These are phyloP conservation scores for Arachnomyces sp. DNA, from an alignment of 2,329 filamentous ascomycete genomes.

Conservation along the genomic window DNA sequence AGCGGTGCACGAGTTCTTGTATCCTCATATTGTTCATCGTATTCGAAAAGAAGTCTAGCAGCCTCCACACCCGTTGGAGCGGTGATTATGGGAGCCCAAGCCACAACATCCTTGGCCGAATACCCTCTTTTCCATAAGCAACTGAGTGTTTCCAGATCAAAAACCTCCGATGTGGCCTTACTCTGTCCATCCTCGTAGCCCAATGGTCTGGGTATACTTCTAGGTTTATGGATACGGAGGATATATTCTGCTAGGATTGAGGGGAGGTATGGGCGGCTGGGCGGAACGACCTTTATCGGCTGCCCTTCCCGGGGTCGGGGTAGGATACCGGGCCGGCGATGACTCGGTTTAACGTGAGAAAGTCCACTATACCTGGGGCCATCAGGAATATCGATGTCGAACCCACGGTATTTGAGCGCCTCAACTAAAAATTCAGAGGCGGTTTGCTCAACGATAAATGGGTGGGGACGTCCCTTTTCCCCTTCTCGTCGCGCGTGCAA, in stretches of 20 bases:
- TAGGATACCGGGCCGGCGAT: neutral
- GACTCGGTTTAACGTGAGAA: slow-evolving; percentile 6
- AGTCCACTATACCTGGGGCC: slow-evolving; percentile 6
- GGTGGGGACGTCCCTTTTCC: too few relatives aligned
- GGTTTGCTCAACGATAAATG: slow-evolving; percentile 3
- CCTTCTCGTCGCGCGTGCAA: too few relatives aligned
- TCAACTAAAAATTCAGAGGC: slow-evolving; percentile 9
- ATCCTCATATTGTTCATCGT: slow-evolving; percentile 17
- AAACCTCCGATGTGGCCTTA: slow-evolving; percentile 24
- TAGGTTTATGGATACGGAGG: slow-evolving; percentile 22
- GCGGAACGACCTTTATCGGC: neutral
- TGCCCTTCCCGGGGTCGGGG: neutral
- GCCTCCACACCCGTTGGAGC: slow-evolving; percentile 26
- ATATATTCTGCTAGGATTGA: slow-evolving; percentile 33
- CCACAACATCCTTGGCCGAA: slow-evolving; percentile 31
- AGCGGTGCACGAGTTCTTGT: slow-evolving; percentile 26
- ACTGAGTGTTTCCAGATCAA: slow-evolving; percentile 19
- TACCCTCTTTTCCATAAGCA: slow-evolving; percentile 28
- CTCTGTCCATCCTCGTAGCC: slow-evolving; percentile 13
- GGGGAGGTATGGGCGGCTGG: slow-evolving; percentile 6
- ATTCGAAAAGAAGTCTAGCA: slow-evolving; percentile 26
- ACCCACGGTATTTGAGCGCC: slow-evolving; percentile 6
- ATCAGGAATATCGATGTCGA: slow-evolving; percentile 3
- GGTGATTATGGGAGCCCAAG: slow-evolving; percentile 41
- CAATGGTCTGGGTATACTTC: slow-evolving; percentile 12